Evolutionary conservation across 139 green algal species (phyloP).

Genomic region (Coelastrella sp.): DNA sequence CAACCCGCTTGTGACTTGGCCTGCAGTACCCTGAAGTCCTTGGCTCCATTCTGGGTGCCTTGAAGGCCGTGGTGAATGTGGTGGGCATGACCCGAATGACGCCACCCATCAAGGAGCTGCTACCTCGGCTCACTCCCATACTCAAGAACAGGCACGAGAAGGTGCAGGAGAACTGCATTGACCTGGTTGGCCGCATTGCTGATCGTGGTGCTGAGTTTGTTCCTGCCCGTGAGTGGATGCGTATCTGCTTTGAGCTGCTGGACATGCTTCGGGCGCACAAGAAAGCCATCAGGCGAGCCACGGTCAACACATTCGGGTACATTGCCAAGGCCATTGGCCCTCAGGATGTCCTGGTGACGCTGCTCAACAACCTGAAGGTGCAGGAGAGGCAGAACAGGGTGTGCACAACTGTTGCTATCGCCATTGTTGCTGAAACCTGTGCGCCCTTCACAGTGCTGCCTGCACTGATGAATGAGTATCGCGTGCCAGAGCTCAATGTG

Average conservation of each 20-base stretch:
- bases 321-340: constrained; percentile 99
- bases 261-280: constrained; percentile 97
- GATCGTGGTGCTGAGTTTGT: constrained; percentile 97
- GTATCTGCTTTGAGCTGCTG: constrained; percentile 99
- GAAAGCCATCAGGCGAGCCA: constrained; percentile 93
- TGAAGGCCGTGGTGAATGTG: constrained; percentile 97
- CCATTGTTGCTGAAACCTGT: constrained; percentile 99
- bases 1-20: neutral
- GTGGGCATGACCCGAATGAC: constrained; percentile 99
- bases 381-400: constrained; percentile 99
- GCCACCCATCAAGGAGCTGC: constrained; percentile 99
- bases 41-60: constrained; percentile 94
- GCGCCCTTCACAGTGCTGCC: constrained; percentile 99
- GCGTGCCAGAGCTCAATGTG: constrained; percentile 97
- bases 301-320: constrained; percentile 99
- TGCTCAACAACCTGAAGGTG: constrained; percentile 99
- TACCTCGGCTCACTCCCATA: constrained; percentile 97
- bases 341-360: constrained; percentile 98
- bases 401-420: constrained; percentile 99
- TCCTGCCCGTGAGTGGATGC: constrained; percentile 99
- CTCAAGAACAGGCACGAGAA: constrained; percentile 91
- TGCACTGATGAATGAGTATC: constrained; percentile 99
- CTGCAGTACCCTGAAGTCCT: constrained; percentile 94
- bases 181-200: constrained; percentile 98
- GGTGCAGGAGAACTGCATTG: constrained; percentile 98